These are phyloP conservation scores for Tolypocladium amazonense DNA, from an alignment of 2,329 filamentous ascomycete species.

Conservation along the genomic window DNA sequence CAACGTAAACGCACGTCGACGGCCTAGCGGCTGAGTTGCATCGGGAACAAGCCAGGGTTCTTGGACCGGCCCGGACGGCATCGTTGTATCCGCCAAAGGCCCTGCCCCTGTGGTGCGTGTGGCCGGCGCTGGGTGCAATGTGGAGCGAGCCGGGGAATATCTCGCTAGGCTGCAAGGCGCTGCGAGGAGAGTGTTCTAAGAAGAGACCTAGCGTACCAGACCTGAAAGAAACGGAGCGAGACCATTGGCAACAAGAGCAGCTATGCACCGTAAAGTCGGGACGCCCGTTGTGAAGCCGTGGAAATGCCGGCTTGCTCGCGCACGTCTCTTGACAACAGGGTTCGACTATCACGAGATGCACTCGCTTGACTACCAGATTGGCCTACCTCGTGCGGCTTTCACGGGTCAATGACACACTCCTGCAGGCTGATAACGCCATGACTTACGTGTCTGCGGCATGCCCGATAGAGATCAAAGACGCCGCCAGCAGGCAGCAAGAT, in stretches of 20 bases:
- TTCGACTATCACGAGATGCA: not conserved
- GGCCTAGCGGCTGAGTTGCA: not conserved
- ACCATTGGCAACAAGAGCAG: not conserved
- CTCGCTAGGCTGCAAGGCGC: not conserved
- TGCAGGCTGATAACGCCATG: not conserved
- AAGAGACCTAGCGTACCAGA: not conserved
- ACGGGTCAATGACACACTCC: not conserved
- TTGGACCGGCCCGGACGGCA: not conserved
- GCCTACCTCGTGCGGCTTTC: not conserved
- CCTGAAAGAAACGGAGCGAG: not conserved
- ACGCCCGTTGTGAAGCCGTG: not conserved
- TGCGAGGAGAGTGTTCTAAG: not conserved
- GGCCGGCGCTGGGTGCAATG: not conserved
- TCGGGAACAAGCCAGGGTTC: not conserved
- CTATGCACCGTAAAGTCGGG: not conserved
- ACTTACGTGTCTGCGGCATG: not conserved
- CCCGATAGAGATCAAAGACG: no score
- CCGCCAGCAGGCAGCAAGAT: not conserved
- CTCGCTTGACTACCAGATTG: not conserved
- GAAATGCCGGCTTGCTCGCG: no score
- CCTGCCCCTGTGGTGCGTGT: not conserved
- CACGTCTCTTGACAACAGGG: not conserved
- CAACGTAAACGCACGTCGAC: not conserved
- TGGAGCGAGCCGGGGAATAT: not conserved
- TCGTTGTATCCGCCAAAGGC: not conserved